phyloP scores from a whole-genome alignment of 2,329 filamentous ascomycete genomes.

The Hypoxylon sp. region DNA sequence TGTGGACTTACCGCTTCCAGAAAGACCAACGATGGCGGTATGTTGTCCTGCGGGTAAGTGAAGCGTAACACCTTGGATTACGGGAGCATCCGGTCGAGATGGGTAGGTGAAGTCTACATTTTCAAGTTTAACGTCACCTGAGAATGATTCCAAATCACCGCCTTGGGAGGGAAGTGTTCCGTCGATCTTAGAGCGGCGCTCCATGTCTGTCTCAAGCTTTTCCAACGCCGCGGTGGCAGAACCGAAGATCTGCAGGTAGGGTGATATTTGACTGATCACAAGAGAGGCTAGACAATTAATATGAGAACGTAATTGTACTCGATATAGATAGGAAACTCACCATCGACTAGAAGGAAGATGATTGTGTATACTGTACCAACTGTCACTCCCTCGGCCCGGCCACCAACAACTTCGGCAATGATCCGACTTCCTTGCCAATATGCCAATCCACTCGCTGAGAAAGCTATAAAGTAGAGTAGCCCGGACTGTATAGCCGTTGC shows the following conservation, averaged over 20 bases:
- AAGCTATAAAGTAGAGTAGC: slow-evolving; percentile 77
- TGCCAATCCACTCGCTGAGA: slow-evolving; percentile 73
- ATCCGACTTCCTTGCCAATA: slow-evolving; percentile 74
- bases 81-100: slow-evolving; percentile 55
- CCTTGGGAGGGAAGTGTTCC: slow-evolving; percentile 59
- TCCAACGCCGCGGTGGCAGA: slow-evolving; percentile 68
- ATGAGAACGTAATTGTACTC: slow-evolving; percentile 46
- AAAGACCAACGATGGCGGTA: slow-evolving; percentile 66
- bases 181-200: slow-evolving; percentile 63
- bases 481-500: slow-evolving; percentile 71
- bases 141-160: slow-evolving; percentile 64
- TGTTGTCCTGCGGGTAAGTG: slow-evolving; percentile 56
- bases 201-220: slow-evolving; percentile 69
- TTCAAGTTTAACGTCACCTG: slow-evolving; percentile 55
- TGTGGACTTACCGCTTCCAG: slow-evolving; percentile 65
- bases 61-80: slow-evolving; percentile 56
- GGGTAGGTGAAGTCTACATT: slow-evolving; percentile 59
- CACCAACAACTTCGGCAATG: slow-evolving; percentile 59
- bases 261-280: slow-evolving; percentile 71
- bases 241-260: slow-evolving; percentile 72
- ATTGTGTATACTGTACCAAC: slow-evolving; percentile 72
- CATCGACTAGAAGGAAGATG: slow-evolving; percentile 75
- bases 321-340: slow-evolving; percentile 50
- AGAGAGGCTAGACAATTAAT: slow-evolving; percentile 65
- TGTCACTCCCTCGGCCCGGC: slow-evolving; percentile 54